Conservation (phyloP, 805 yeast genomes). For the Kazachstania bromeliacearum region DNA sequence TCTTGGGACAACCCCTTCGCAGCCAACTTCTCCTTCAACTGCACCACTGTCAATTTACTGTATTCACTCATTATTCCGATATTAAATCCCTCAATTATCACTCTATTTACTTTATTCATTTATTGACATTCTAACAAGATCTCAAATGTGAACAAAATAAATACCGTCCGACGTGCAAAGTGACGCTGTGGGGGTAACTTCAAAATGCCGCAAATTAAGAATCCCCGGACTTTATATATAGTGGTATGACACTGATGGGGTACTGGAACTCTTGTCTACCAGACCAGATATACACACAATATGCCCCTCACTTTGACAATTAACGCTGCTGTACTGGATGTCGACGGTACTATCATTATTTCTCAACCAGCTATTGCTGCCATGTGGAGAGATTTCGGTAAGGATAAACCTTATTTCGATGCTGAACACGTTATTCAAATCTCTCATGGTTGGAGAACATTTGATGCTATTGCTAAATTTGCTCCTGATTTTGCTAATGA, state of each 20-base stretch:
- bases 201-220: background rate
- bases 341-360: conserved; percentile 80
- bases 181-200: background rate
- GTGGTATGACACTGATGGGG: too few relatives aligned
- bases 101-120: background rate
- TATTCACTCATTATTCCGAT: conserved; percentile 40
- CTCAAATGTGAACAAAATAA: background rate
- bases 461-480: conserved; percentile 64
- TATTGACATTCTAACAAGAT: background rate
- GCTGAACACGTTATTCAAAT: conserved; percentile 62
- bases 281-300: too few relatives aligned
- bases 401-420: conserved; percentile 56
- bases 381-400: conserved; percentile 70
- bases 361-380: conserved; percentile 77
- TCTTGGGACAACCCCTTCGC: conserved; percentile 53
- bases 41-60: conserved; percentile 67
- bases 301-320: conserved; percentile 31
- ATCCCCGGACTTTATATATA: too few relatives aligned
- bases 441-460: conserved; percentile 77
- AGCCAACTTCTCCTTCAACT: conserved; percentile 70
- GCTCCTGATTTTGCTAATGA: conserved; percentile 65
- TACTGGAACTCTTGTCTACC: too few relatives aligned
- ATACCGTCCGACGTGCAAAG: too few relatives aligned
- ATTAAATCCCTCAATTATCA: background rate
- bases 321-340: conserved; percentile 58